Percentiles rank a stretch among this genome's conserved stretches.
Conservation (phyloP, 345 rosid species). For the Kernera saxatilis region DNA sequence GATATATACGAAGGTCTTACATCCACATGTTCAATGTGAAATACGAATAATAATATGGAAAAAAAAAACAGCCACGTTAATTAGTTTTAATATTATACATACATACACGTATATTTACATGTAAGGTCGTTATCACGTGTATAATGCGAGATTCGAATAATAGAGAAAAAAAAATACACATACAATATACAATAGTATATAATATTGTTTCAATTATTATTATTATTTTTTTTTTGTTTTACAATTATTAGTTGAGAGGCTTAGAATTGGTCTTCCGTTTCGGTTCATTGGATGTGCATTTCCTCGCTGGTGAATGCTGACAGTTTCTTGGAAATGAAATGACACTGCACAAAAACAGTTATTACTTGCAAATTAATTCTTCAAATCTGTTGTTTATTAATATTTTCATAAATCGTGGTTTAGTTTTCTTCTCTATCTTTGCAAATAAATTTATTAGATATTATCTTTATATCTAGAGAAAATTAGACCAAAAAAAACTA, state of each 20-base stretch:
- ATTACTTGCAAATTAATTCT: neutral
- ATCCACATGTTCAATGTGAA: conserved; percentile 22
- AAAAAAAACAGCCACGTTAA: neutral
- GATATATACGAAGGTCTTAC: conserved; percentile 7
- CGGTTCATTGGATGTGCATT: neutral
- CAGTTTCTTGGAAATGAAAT: conserved; percentile 5
- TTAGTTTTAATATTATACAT: neutral
- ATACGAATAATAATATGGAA: conserved; percentile 8
- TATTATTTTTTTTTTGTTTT: neutral
- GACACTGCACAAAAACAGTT: neutral
- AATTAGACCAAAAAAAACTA: too few relatives aligned
- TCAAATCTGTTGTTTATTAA: neutral
- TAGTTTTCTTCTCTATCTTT: neutral
- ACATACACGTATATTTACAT: neutral
- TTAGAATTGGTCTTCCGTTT: conserved; percentile 3
- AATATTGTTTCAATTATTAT: neutral
- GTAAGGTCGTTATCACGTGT: conserved; percentile 14
- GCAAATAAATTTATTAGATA: neutral
- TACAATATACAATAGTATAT: neutral
- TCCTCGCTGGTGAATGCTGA: conserved; percentile 10
- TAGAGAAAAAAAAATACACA: neutral
- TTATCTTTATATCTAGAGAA: neutral
- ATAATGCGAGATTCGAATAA: conserved; percentile 1
- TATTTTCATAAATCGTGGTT: neutral
- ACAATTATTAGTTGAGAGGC: neutral